These are phyloP conservation scores for Cyberlindnera japonica DNA, from an alignment of 805 yeast species.

Conservation along the genomic window DNA sequence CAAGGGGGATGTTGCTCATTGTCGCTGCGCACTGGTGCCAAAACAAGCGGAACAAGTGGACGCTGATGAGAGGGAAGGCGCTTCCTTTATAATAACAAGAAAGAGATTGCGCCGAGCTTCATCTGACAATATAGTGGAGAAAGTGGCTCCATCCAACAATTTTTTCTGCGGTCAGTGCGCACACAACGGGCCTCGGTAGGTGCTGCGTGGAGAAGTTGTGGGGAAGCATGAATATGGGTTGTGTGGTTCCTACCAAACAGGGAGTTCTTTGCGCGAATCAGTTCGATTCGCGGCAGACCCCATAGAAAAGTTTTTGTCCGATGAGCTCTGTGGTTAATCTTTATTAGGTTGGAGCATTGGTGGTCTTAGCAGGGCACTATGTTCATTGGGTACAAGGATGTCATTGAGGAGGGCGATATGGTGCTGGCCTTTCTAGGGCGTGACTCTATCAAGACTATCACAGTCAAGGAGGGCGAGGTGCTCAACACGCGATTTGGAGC, in stretches of 20 bases:
- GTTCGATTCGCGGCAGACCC: no score
- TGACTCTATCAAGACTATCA: conserved; percentile 71
- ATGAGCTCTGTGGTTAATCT: not conserved
- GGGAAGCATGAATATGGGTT: not conserved
- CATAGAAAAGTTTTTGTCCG: not conserved
- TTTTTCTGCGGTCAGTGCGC: not conserved
- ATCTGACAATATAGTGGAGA: not conserved
- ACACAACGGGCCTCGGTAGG: not conserved
- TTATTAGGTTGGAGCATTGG: no score
- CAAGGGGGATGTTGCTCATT: conserved; percentile 16
- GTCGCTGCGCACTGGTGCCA: not conserved
- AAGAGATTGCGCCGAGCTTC: no score
- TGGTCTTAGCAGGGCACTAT: no score
- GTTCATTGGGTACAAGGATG: conserved; percentile 54
- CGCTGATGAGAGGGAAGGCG: conserved; percentile 3
- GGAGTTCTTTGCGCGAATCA: not conserved
- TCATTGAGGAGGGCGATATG: conserved; percentile 81
- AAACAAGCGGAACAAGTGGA: no score
- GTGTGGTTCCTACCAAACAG: not conserved
- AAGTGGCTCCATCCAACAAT: not conserved
- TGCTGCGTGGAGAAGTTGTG: no score
- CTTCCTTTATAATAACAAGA: no score
- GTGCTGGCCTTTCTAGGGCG: conserved; percentile 85
- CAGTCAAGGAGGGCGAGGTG: conserved; percentile 51
- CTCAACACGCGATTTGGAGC: conserved; percentile 88